Conservation (phyloP, 2,329 filamentous ascomycete species). For the Claviceps sp. region DNA sequence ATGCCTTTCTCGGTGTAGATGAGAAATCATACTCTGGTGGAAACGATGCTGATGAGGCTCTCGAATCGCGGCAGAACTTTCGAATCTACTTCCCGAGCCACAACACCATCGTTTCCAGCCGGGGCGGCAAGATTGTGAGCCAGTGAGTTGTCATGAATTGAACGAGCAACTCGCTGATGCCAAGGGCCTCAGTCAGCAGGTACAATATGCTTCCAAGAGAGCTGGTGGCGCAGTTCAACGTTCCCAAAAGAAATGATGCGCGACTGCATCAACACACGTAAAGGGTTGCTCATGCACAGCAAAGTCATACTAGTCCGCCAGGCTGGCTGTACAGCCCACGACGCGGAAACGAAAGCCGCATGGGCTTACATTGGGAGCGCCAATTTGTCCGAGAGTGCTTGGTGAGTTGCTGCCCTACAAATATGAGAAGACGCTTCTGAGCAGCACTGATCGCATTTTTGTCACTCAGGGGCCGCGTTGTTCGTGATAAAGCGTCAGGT, state of each 20-base stretch:
- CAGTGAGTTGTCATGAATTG: background rate
- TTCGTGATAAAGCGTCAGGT: constrained; percentile 53
- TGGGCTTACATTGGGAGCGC: constrained; percentile 87
- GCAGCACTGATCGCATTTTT: constrained; percentile 1
- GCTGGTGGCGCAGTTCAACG: constrained; percentile 53
- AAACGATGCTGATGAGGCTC: background rate
- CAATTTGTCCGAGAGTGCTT: constrained; percentile 87
- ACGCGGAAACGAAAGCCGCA: constrained; percentile 19
- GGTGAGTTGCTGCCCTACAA: constrained; percentile 38
- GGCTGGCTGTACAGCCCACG: background rate
- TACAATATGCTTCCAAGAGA: constrained; percentile 65
- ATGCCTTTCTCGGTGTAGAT: background rate
- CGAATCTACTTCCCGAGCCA: constrained; percentile 71
- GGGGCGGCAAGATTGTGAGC: constrained; percentile 35
- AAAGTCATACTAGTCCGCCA: constrained; percentile 53
- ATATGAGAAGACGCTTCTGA: background rate
- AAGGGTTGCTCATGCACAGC: constrained; percentile 72
- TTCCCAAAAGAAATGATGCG: constrained; percentile 64
- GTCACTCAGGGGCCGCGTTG: constrained; percentile 59
- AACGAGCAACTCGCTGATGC: background rate
- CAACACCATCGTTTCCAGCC: constrained; percentile 52
- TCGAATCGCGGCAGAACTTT: constrained; percentile 32
- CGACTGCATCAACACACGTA: constrained; percentile 59
- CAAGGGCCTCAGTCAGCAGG: constrained; percentile 47
- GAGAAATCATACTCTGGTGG: background rate